Base-by-base conservation (phyloP, 163 green algal species). In the Prototheca wickerhamii region DNA sequence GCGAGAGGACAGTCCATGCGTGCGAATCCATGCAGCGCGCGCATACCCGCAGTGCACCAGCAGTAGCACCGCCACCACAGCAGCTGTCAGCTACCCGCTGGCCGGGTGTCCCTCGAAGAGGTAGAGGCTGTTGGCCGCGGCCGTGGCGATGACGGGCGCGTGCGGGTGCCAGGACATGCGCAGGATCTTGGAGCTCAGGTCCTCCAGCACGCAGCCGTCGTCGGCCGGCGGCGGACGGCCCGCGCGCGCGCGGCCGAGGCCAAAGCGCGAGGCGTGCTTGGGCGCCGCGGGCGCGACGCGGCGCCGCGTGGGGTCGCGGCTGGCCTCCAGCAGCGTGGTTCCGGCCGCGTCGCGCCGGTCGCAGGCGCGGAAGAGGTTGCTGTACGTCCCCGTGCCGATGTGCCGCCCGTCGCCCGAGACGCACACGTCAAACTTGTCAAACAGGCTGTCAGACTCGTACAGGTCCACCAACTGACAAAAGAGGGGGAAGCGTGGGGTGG, bases 371-470 rank as follows among this genome's bases (percentile, higher is more conserved):
- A 98, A 96, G 51, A 89, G 76, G 77, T 93, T 93, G 65, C 82
- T 89, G 86, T 99, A 99, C 25, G 87, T 94, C 7, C 93, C 93
- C 25, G 87, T 97, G 31, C 84, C 86, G 21, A 95, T 77, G 31
- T 87, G 65, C 54, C 76, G 70, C 33, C 89, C 89, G 31, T 85
- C 73, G 29, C 86, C 85, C 60, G 83, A 94, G 50, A 95, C 81
- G 63, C 75, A 87, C 76, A 87, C 95, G 76, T 97, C 91, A 72
- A 98, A 98, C 81, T 98, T 98, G 84, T 99, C 94, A 68, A 99
- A 99, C 56, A 99, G 97, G 71, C 75, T 89, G 80, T 99, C 94
- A 65, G 92, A 97, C 77, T 99, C 94, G 69, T 98, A 99, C 69
- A 99, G 76, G 69, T 99, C 91, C 68, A 86, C 95, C 53, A 99